Percentiles rank a stretch among this genome's conserved stretches.
Conservation (phyloP, 140 eudicot species). For the Stevia rebaudiana region DNA sequence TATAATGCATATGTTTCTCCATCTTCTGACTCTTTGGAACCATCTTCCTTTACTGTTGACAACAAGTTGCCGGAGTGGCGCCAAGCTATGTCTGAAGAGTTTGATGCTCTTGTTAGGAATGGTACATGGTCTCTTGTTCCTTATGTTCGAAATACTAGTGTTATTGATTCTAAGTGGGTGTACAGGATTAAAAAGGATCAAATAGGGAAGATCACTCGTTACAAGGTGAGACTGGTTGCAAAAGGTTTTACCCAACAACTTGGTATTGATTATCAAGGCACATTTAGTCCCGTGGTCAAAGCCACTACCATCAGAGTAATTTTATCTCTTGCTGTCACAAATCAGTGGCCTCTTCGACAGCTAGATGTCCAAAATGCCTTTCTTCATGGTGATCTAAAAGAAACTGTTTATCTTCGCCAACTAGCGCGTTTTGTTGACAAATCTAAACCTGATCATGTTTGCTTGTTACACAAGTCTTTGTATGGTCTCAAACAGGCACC, state of each 20-base stretch:
- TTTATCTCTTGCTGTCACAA: background rate
- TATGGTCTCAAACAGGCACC: too few relatives aligned
- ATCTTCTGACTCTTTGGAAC: background rate
- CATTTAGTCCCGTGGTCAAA: background rate
- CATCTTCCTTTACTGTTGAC: background rate
- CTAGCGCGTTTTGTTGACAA: too few relatives aligned
- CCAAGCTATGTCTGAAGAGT: background rate
- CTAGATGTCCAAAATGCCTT: too few relatives aligned
- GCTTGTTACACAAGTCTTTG: too few relatives aligned
- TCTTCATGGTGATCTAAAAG: too few relatives aligned
- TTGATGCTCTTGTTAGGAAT: background rate
- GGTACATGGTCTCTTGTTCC: background rate
- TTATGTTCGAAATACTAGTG: background rate
- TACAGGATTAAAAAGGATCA: background rate
- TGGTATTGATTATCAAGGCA: background rate
- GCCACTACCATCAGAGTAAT: background rate
- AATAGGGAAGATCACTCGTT: background rate
- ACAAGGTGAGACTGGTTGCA: background rate
- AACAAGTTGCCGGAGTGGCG: background rate
- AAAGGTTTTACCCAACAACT: background rate
- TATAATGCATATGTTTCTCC: background rate
- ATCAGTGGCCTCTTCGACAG: too few relatives aligned
- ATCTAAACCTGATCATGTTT: too few relatives aligned
- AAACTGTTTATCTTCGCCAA: too few relatives aligned
- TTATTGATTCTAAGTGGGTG: background rate